Percentiles rank a stretch among this genome's conserved stretches.
phyloP scores from a whole-genome alignment of 208 protist species.

The Trypanosoma theileri region DNA sequence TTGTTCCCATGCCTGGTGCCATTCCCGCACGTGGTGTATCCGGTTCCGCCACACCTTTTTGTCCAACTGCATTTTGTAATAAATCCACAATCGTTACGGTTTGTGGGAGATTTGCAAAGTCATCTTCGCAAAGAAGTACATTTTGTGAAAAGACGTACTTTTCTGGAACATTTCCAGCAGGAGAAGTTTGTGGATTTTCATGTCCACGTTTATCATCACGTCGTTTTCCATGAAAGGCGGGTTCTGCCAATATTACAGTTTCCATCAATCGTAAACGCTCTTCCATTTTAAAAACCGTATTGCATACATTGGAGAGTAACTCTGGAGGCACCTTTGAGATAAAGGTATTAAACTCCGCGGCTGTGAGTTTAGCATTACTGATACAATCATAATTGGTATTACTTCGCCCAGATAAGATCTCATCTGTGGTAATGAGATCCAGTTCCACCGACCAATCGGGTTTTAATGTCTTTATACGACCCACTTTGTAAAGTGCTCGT shows the following conservation, averaged over 20 bases:
- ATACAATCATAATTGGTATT: conserved; percentile 93
- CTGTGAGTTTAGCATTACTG: conserved; percentile 83
- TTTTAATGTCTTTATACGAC: conserved; percentile 85
- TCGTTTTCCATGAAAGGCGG: conserved; percentile 74
- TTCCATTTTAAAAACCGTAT: conserved; percentile 75
- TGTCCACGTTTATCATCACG: conserved; percentile 63
- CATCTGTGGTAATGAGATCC: conserved; percentile 82
- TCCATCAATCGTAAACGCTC: conserved; percentile 82
- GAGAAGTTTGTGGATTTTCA: conserved; percentile 33
- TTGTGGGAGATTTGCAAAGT: conserved; percentile 75
- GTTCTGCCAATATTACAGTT: conserved; percentile 72
- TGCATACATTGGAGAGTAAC: conserved; percentile 46
- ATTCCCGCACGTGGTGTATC: conserved; percentile 82
- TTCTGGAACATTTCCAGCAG: conserved; percentile 45
- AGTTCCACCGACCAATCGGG: conserved; percentile 91
- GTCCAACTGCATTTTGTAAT: conserved; percentile 81
- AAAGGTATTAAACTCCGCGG: conserved; percentile 77
- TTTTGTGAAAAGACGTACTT: conserved; percentile 90
- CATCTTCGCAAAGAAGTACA: conserved; percentile 84
- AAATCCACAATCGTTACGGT: conserved; percentile 89
- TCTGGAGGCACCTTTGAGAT: conserved; percentile 65
- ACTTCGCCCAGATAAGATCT: conserved; percentile 74
- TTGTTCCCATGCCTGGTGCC: conserved; percentile 29
- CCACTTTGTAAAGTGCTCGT: conserved; percentile 88
- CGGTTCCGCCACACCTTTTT: conserved; percentile 78